phyloP scores from a whole-genome alignment of 1,139 yeast species.

The Martiniozyma asiatica region DNA sequence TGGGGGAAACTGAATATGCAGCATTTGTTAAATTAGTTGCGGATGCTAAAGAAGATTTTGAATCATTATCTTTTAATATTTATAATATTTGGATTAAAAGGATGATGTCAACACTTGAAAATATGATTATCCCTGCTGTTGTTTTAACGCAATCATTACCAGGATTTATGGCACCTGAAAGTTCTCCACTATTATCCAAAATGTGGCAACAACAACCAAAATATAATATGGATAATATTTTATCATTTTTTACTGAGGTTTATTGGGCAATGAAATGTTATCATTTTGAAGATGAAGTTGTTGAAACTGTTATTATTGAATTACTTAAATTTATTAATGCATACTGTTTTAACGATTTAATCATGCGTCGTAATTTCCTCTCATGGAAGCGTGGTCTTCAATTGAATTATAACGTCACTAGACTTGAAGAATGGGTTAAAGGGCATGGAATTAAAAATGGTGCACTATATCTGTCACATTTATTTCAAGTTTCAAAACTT shows the following conservation, averaged over 20 bases:
- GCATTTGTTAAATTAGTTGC: conserved; percentile 85
- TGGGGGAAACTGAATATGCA: conserved; percentile 84
- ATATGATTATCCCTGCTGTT: conserved; percentile 88
- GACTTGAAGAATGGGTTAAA: conserved; percentile 98
- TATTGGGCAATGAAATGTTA: conserved; percentile 92
- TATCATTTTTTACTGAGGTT: conserved; percentile 80
- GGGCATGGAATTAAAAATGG: conserved; percentile 89
- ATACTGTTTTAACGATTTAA: conserved; percentile 86
- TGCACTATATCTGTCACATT: conserved; percentile 73
- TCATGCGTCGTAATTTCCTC: conserved; percentile 88
- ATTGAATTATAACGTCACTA: conserved; percentile 88
- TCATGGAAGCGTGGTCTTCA: conserved; percentile 98
- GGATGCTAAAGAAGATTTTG: conserved; percentile 89
- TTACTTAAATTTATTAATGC: conserved; percentile 84
- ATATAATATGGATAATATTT: conserved; percentile 89
- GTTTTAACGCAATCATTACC: conserved; percentile 91
- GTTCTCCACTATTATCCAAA: conserved; percentile 74
- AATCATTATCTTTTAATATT: conserved; percentile 83
- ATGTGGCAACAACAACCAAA: conserved; percentile 54
- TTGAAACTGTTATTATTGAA: conserved; percentile 77
- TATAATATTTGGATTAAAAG: conserved; percentile 98
- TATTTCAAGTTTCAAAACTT: conserved; percentile 88
- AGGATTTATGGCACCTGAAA: conserved; percentile 87
- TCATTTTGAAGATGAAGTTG: conserved; percentile 74
- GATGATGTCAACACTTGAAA: conserved; percentile 81